Evolutionary conservation across 306 rosid species (phyloP).

Genomic region (Fragaria vesca): DNA sequence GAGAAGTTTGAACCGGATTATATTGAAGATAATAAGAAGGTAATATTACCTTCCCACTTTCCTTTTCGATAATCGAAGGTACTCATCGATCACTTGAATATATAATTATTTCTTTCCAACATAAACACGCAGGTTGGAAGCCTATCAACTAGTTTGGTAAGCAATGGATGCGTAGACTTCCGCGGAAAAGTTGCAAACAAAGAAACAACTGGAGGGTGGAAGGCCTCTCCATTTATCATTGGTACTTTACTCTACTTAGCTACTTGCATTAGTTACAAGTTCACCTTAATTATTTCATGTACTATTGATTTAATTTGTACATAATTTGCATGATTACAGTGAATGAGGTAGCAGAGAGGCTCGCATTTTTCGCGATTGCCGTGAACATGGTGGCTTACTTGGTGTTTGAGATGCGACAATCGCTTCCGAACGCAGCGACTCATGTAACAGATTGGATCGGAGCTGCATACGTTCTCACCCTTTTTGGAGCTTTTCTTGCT

Average conservation of each 20-base stretch:
- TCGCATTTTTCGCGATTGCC: constrained; percentile 47
- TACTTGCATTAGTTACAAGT: no score
- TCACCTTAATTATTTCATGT: not conserved
- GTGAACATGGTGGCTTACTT: constrained; percentile 55
- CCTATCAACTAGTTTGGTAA: constrained; percentile 27
- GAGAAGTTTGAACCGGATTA: constrained; percentile 14
- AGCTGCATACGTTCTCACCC: constrained; percentile 48
- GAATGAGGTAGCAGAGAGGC: constrained; percentile 57
- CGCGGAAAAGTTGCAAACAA: constrained; percentile 47
- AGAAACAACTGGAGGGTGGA: constrained; percentile 56
- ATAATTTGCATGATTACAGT: constrained; percentile 21
- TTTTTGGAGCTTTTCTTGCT: constrained; percentile 56
- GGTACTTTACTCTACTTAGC: constrained; percentile 11
- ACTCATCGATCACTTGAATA: not conserved
- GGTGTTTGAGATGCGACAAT: constrained; percentile 41
- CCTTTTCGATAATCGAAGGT: not conserved
- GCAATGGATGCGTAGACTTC: constrained; percentile 48
- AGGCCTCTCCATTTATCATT: constrained; percentile 59
- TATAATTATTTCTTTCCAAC: not conserved
- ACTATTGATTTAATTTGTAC: not conserved
- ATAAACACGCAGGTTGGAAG: constrained; percentile 27
- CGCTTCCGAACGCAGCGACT: constrained; percentile 51
- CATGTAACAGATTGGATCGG: constrained; percentile 61
- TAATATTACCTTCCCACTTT: not conserved
- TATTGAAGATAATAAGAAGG: constrained; percentile 18